phyloP scores from a whole-genome alignment of 2,329 filamentous ascomycete genomes.

The Trichophaea hybrida region DNA sequence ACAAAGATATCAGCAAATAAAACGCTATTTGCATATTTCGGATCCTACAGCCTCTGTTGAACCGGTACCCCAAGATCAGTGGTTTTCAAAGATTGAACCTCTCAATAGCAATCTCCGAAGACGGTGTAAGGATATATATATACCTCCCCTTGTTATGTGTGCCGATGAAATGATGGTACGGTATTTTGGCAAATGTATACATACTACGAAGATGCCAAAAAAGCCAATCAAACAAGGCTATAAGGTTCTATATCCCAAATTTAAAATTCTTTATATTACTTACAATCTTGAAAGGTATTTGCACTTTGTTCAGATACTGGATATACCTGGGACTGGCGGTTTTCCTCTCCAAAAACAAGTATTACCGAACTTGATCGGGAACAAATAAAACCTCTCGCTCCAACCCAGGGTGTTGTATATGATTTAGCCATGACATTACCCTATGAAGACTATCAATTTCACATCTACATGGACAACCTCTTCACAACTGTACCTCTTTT shows the following conservation, averaged over 20 bases:
- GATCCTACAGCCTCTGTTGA: not conserved
- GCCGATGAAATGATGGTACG: conserved; percentile 9
- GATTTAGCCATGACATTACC: not conserved
- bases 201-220: not conserved
- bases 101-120: not conserved
- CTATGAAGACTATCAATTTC: not conserved
- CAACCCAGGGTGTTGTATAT: not conserved
- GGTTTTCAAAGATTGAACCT: conserved; percentile 3
- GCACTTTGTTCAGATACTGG: not conserved
- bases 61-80: not conserved
- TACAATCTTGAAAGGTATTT: conserved; percentile 9
- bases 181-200: not conserved
- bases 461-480: not conserved
- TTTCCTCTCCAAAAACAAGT: not conserved
- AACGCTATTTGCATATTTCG: not conserved
- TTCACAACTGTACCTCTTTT: not conserved
- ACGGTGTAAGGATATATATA: not conserved
- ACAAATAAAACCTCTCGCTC: not conserved
- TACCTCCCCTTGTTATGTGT: not conserved
- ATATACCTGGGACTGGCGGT: not conserved
- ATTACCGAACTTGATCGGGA: not conserved
- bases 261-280: no score
- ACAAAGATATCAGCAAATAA: not conserved
- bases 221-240: conserved; percentile 5
- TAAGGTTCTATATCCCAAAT: no score